Conservation (phyloP, 805 yeast species). For the Yamadazyma sp. region DNA sequence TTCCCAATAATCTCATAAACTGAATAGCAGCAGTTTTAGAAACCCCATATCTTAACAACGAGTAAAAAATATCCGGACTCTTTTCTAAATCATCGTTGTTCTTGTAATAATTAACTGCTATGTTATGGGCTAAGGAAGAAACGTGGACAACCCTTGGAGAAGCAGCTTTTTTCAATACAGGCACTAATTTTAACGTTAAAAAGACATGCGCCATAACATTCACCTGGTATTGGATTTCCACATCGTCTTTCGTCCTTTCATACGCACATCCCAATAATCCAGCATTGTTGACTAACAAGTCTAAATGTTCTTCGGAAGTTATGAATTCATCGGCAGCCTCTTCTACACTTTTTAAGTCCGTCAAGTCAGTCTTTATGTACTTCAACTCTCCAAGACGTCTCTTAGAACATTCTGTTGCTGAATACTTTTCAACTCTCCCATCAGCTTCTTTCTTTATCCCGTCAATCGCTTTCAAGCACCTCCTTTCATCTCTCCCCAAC, state of each 20-base stretch:
- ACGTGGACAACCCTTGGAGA: conserved; percentile 33
- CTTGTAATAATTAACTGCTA: conserved; percentile 22
- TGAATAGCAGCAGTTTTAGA: conserved; percentile 37
- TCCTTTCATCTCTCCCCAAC: conserved; percentile 34
- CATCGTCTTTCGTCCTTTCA: conserved; percentile 34
- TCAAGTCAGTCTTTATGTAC: conserved; percentile 55
- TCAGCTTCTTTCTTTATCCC: conserved; percentile 35
- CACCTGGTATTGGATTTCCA: conserved; percentile 43
- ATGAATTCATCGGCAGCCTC: conserved; percentile 26
- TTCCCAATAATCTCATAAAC: conserved; percentile 26
- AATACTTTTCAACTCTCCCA: conserved; percentile 17
- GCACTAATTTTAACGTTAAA: conserved; percentile 30
- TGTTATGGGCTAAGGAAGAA: conserved; percentile 34
- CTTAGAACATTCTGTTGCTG: conserved; percentile 9
- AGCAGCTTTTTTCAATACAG: conserved; percentile 22
- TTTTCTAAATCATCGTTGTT: conserved; percentile 25
- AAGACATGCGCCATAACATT: conserved; percentile 37
- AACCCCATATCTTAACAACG: conserved; percentile 36
- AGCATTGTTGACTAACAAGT: conserved; percentile 40
- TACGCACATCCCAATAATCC: conserved; percentile 43
- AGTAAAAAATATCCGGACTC: conserved; percentile 25
- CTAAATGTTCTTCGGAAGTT: conserved; percentile 25
- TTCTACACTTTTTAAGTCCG: conserved; percentile 32
- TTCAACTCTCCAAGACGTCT: conserved; percentile 51
- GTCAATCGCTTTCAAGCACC: conserved; percentile 32